Conservation (phyloP, 306 rosid genomes). For the Urtica urens region DNA sequence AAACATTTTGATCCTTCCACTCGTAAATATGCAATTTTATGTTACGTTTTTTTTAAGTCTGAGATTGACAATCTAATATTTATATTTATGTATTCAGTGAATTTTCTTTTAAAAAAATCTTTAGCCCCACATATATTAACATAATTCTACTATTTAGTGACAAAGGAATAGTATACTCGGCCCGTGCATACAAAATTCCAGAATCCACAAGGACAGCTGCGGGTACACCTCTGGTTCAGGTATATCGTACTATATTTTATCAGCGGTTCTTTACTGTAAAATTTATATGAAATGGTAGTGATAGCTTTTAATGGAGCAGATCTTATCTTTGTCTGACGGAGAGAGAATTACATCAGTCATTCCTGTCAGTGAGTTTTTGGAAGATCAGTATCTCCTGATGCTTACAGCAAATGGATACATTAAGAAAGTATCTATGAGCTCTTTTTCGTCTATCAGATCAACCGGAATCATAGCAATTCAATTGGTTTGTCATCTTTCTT, state of each 20-base stretch:
- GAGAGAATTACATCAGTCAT: conserved; percentile 89
- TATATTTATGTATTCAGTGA: background rate
- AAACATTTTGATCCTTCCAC: too few species aligned
- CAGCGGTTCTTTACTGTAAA: too few species aligned
- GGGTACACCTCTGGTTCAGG: conserved; percentile 88
- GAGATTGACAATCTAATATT: too few species aligned
- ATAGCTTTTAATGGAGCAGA: conserved; percentile 33
- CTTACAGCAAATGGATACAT: conserved; percentile 87
- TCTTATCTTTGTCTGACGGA: conserved; percentile 84
- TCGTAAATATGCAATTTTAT: too few species aligned
- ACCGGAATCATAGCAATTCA: conserved; percentile 97
- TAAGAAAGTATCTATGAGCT: conserved; percentile 84
- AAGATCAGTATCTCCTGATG: conserved; percentile 79
- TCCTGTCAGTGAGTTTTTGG: conserved; percentile 85
- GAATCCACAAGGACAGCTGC: conserved; percentile 87
- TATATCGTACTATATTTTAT: conserved; percentile 13
- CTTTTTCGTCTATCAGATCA: conserved; percentile 81
- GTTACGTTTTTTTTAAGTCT: too few species aligned
- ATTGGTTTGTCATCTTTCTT: conserved; percentile 54
- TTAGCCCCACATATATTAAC: conserved; percentile 9
- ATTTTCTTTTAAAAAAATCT: conserved; percentile 5
- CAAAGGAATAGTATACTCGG: conserved; percentile 84
- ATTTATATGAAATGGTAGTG: background rate
- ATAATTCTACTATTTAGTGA: conserved; percentile 42
- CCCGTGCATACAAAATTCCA: conserved; percentile 92